A percentile compares a stretch with the other conserved stretches of the same genome.
Conservation (phyloP, 176 grass and related monocot species). For the Paspalum notatum region DNA sequence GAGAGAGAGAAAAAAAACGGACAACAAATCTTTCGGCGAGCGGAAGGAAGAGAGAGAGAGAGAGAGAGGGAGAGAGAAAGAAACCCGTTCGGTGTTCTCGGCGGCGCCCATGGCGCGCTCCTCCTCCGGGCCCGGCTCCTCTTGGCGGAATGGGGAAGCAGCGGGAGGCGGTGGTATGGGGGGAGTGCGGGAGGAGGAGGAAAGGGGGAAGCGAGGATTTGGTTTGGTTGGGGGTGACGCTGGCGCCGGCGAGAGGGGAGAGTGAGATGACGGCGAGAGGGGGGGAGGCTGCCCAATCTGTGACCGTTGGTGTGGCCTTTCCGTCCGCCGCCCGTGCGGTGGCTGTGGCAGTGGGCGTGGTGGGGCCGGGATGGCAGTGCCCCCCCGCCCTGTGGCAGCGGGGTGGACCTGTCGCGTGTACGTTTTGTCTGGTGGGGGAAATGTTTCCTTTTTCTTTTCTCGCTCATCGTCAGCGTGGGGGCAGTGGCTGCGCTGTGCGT, state of each 20-base stretch:
- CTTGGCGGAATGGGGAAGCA: slow-evolving; percentile 1
- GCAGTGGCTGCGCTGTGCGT: not conserved
- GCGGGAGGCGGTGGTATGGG: not conserved
- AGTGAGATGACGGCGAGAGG: not conserved
- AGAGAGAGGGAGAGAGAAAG: too few species aligned
- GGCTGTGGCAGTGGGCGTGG: not conserved
- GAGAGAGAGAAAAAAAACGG: not conserved
- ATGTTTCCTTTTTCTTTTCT: not conserved
- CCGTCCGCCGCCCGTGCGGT: slow-evolving; percentile 45
- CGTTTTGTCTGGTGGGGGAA: not conserved
- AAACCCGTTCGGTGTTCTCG: slow-evolving; percentile 46
- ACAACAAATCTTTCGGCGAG: not conserved
- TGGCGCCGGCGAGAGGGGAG: slow-evolving; percentile 1
- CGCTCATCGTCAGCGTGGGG: not conserved
- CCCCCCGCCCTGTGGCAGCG: too few species aligned
- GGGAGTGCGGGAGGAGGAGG: not conserved
- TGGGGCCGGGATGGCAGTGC: slow-evolving; percentile 2
- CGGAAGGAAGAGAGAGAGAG: not conserved
- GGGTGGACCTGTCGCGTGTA: not conserved
- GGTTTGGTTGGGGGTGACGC: not conserved
- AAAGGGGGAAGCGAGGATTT: slow-evolving; percentile 20
- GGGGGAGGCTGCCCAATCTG: slow-evolving; percentile 32
- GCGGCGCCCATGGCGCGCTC: slow-evolving; percentile 50
- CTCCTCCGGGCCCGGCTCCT: not conserved
- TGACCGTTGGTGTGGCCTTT: slow-evolving; percentile 85